Conservation (phyloP, 495 filamentous ascomycete species). For the Tirmania nivea region DNA sequence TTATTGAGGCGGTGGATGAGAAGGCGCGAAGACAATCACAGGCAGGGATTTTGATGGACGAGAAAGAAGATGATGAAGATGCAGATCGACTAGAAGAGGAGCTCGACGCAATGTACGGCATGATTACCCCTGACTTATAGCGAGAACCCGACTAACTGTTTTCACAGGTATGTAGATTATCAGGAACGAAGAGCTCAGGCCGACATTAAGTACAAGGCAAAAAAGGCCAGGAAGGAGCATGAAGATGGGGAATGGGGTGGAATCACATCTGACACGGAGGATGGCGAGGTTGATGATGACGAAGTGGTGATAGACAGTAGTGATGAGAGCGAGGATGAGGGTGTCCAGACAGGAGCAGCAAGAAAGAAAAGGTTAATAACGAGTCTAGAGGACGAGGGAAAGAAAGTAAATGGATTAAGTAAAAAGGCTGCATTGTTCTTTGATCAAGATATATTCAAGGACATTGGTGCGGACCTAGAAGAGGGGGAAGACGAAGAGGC, state of each 20-base stretch:
- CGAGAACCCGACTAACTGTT: neutral
- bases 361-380: slow-evolving; percentile 26
- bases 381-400: slow-evolving; percentile 27
- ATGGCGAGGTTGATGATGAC: slow-evolving; percentile 32
- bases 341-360: slow-evolving; percentile 12
- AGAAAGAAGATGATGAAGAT: slow-evolving; percentile 41
- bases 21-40: slow-evolving; percentile 36
- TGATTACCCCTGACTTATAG: neutral
- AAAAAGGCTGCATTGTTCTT: slow-evolving; percentile 78
- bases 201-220: slow-evolving; percentile 73
- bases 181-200: slow-evolving; percentile 51
- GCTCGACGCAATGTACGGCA: slow-evolving; percentile 42
- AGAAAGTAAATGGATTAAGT: slow-evolving; percentile 36
- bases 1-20: slow-evolving; percentile 30
- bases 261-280: slow-evolving; percentile 49
- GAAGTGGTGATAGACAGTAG: slow-evolving; percentile 26
- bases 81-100: slow-evolving; percentile 54
- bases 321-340: slow-evolving; percentile 32
- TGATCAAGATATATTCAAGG: slow-evolving; percentile 83
- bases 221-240: slow-evolving; percentile 63
- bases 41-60: slow-evolving; percentile 30
- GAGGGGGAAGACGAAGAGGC: slow-evolving; percentile 26
- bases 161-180: slow-evolving; percentile 47
- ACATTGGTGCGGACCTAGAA: slow-evolving; percentile 38
- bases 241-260: slow-evolving; percentile 82